These are phyloP conservation scores for Pseudogymnoascus sp. DNA, from an alignment of 2,329 filamentous ascomycete species.

Conservation along the genomic window DNA sequence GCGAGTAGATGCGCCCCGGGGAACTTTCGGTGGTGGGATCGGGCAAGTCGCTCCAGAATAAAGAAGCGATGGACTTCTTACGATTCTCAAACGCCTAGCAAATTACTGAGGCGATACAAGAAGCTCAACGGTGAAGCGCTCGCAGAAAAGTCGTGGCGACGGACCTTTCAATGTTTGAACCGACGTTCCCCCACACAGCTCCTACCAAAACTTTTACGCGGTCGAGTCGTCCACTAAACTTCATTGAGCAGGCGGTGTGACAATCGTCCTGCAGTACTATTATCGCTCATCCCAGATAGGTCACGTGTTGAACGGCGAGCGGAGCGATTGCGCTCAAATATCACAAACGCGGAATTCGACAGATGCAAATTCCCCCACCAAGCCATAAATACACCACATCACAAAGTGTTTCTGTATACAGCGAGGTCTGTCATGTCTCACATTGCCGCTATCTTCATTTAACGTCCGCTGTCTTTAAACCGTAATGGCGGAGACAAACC, in stretches of 20 bases:
- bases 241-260: neutral
- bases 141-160: slow-evolving; percentile 1
- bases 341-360: slow-evolving; percentile 4
- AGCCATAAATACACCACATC: neutral
- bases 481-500: slow-evolving; percentile 25
- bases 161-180: neutral
- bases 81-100: neutral
- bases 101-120: slow-evolving; percentile 1
- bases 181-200: neutral
- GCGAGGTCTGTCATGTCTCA: slow-evolving; percentile 1
- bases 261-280: neutral
- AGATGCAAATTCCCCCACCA: neutral
- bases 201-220: slow-evolving; percentile 8
- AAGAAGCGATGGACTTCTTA: neutral
- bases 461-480: neutral
- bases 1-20: neutral
- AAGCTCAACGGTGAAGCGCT: neutral
- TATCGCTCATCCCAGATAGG: neutral
- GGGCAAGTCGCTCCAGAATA: neutral
- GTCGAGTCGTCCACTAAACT: neutral
- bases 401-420: neutral
- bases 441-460: neutral
- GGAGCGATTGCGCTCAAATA: slow-evolving; percentile 7
- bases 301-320: neutral
- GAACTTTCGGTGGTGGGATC: neutral